Evolutionary conservation across 208 protist species (phyloP).

Genomic region (Wallacemonas sp.): DNA sequence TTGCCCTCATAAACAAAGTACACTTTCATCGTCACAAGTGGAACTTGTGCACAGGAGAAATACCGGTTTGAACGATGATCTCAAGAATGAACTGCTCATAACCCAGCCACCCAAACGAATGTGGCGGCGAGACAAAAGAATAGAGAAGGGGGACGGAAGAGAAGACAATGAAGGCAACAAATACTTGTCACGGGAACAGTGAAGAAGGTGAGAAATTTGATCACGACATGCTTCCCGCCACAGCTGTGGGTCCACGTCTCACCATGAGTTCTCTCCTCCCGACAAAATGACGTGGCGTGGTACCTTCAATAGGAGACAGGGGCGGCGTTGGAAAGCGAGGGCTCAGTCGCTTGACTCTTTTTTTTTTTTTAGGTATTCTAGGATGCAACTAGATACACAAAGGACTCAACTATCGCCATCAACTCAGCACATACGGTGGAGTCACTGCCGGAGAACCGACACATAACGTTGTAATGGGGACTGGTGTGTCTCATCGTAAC

Average conservation of each 20-base stretch:
- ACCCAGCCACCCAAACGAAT: not conserved
- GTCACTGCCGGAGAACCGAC: not conserved
- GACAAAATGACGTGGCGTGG: no score
- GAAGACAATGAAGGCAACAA: no score
- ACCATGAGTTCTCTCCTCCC: no score
- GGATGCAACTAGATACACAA: not conserved
- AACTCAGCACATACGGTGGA: not conserved
- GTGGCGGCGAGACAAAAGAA: not conserved
- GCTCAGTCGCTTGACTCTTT: no score
- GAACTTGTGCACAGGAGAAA: not conserved
- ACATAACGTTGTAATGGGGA: not conserved
- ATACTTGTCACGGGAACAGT: not conserved
- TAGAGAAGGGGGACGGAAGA: not conserved
- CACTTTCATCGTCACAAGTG: constrained; percentile 50
- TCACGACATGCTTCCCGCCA: not conserved
- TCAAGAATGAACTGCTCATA: no score
- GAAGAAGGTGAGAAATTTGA: not conserved
- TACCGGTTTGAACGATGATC: not conserved
- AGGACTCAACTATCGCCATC: not conserved
- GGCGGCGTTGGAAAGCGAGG: not conserved
- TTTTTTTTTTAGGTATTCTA: not conserved
- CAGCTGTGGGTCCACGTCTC: no score
- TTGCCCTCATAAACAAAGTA: constrained; percentile 78
- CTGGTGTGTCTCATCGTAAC: not conserved
- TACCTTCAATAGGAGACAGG: no score